Evolutionary conservation across 2,329 filamentous ascomycete species (phyloP).

Genomic region (Aspergillus sp.): DNA sequence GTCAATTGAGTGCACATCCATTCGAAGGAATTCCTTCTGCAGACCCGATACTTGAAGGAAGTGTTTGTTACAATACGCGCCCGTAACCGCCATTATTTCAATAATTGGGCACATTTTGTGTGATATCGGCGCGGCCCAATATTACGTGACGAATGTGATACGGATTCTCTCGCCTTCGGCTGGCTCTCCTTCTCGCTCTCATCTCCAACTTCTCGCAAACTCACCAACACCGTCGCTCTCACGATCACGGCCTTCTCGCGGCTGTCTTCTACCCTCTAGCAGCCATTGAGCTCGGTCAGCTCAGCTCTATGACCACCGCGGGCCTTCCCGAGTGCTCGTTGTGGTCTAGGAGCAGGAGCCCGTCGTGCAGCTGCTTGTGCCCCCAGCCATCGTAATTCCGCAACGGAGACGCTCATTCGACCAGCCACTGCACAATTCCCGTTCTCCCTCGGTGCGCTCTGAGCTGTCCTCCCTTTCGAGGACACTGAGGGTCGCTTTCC

Average conservation of each 20-base stretch:
- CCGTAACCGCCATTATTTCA: not conserved
- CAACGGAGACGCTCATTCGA: slow-evolving; percentile 21
- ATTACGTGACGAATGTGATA: slow-evolving; percentile 7
- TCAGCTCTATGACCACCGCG: slow-evolving; percentile 23
- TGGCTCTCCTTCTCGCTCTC: not conserved
- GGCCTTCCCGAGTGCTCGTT: slow-evolving; percentile 19
- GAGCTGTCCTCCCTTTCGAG: slow-evolving; percentile 11
- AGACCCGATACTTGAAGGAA: not conserved
- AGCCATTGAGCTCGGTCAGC: slow-evolving; percentile 19
- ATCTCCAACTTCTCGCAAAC: slow-evolving; percentile 3
- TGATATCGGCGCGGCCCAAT: slow-evolving; percentile 2
- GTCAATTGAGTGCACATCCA: not conserved
- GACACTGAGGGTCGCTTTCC: slow-evolving; percentile 10
- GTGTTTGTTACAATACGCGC: not conserved
- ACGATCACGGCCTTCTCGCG: slow-evolving; percentile 4
- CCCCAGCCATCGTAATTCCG: slow-evolving; percentile 44
- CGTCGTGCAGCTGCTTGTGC: slow-evolving; percentile 13
- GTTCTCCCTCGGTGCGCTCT: slow-evolving; percentile 12
- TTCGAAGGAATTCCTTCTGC: not conserved
- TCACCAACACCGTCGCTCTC: slow-evolving; percentile 6
- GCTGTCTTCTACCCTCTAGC: slow-evolving; percentile 1
- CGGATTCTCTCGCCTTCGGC: slow-evolving; percentile 1
- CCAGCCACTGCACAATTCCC: slow-evolving; percentile 31
- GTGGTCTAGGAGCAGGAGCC: slow-evolving; percentile 21
- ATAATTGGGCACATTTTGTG: not conserved